phyloP scores from a whole-genome alignment of 1,139 yeast genomes.

The Hansenula sp. region DNA sequence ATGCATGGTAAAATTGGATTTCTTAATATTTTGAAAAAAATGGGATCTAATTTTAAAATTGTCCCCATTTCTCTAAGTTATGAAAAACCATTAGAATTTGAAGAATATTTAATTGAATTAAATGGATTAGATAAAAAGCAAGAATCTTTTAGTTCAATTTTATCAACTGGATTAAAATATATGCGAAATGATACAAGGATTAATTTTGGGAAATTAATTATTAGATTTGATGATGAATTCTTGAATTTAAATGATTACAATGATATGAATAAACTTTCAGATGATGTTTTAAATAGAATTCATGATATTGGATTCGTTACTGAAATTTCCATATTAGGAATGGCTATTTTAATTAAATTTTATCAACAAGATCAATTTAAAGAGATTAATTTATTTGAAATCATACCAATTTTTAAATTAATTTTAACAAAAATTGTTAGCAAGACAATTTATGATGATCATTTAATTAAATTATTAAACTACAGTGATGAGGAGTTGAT shows the following conservation, averaged over 20 bases:
- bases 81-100: conserved; percentile 20
- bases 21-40: too few species aligned
- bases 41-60: too few species aligned
- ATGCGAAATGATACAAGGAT: conserved; percentile 3
- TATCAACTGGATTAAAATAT: conserved; percentile 9
- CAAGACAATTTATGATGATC: conserved; percentile 4
- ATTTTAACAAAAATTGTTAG: conserved; percentile 5
- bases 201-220: conserved; percentile 17
- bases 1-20: conserved; percentile 20
- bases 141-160: conserved; percentile 15
- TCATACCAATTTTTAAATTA: conserved; percentile 6
- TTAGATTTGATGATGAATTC: conserved; percentile 12
- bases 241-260: conserved; percentile 3
- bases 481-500: conserved; percentile 1
- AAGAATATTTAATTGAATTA: conserved; percentile 17
- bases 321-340: conserved; percentile 13
- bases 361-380: conserved; percentile 9
- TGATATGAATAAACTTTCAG: conserved; percentile 5
- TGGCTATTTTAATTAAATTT: conserved; percentile 11
- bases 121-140: conserved; percentile 20
- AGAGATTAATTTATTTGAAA: conserved; percentile 4
- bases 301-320: conserved; percentile 14
- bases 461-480: not conserved
- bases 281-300: conserved; percentile 9
- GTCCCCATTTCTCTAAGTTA: conserved; percentile 17